Base-by-base conservation (phyloP, 345 rosid species). In the Lumnitzera littorea region DNA sequence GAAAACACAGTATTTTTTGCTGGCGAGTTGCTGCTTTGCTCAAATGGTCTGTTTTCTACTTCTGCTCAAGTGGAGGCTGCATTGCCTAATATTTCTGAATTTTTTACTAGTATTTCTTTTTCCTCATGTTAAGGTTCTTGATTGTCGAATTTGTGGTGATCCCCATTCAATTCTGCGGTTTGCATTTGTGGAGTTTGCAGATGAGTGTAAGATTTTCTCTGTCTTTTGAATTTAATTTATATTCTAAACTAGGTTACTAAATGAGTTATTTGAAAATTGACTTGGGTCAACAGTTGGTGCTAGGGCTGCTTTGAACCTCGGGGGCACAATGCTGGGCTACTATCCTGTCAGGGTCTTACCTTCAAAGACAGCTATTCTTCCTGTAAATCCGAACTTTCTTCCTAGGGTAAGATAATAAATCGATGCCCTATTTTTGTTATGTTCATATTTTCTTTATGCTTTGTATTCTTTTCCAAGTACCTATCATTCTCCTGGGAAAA, bases 71-170 rank as follows among this genome's bases (percentile, higher is more conserved):
- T 36, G 9, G 43, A 36, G 43, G 43, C 10, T 36, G 43, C 43
- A 36, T 9, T 7, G 10, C 43, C 43, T 41, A 60, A 12, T 60
- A 25, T 48, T 55, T 56, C 51, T n/a, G 20, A 46, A 16, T 24
- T 36, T 24, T 11, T 31, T 3, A 36, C 25, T 27, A 2, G 46
- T 47, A 16, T 55, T 49, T 56, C 4, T 15, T 27, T 46, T 58
- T 65, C 31, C 67, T 54, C 67, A 48, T 55, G 56, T 79, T 69
- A 78, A 91, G 98, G 96, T 91, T 70, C 86, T 88, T 78, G 98
- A 91, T 67, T 91, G 98, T 72, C 88, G 98, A 57, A 84, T 91
- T 47, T 91, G 96, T 73, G 96, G 94, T 17, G 96, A 91, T 83
- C 94, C 96, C 49, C 91, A 82, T 79, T 91, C 98, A 53, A 85